These are phyloP conservation scores for Lasiosphaeria miniovina DNA, from an alignment of 495 filamentous ascomycete genomes.

Conservation along the genomic window DNA sequence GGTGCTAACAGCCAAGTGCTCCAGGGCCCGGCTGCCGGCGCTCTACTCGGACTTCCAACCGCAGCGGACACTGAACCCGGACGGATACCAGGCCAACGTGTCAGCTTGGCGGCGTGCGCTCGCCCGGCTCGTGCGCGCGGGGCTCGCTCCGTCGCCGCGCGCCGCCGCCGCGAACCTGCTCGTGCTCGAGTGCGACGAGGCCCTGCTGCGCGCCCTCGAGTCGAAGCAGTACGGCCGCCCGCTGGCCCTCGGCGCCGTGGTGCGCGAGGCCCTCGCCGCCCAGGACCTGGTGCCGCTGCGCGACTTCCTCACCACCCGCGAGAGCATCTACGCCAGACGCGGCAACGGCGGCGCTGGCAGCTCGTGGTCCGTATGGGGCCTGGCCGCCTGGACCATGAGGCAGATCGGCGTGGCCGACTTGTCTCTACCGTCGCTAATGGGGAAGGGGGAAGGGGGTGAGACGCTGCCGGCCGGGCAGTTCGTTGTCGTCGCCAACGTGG, in stretches of 20 bases:
- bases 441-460: constrained; percentile 31
- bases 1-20: constrained; percentile 2
- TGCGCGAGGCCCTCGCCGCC: constrained; percentile 69
- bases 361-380: constrained; percentile 49
- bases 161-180: constrained; percentile 48
- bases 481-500: constrained; percentile 58
- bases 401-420: constrained; percentile 60
- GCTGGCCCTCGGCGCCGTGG: constrained; percentile 73
- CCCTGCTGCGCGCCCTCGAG: constrained; percentile 68
- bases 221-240: constrained; percentile 78
- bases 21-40: constrained; percentile 78
- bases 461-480: constrained; percentile 51
- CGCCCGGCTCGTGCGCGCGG: constrained; percentile 61
- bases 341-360: constrained; percentile 21
- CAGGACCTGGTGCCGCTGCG: constrained; percentile 66
- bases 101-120: constrained; percentile 79
- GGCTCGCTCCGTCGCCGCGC: constrained; percentile 49
- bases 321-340: constrained; percentile 54
- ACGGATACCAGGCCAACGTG: constrained; percentile 84
- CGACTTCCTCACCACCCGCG: constrained; percentile 55
- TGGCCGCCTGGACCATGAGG: constrained; percentile 73
- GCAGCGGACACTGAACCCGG: constrained; percentile 79
- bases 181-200: constrained; percentile 63
- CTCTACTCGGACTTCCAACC: constrained; percentile 90
- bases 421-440: background rate